A percentile compares a stretch with the other conserved stretches of the same genome.
phyloP scores from a whole-genome alignment of 345 rosid species.

The Isatis tinctoria region DNA sequence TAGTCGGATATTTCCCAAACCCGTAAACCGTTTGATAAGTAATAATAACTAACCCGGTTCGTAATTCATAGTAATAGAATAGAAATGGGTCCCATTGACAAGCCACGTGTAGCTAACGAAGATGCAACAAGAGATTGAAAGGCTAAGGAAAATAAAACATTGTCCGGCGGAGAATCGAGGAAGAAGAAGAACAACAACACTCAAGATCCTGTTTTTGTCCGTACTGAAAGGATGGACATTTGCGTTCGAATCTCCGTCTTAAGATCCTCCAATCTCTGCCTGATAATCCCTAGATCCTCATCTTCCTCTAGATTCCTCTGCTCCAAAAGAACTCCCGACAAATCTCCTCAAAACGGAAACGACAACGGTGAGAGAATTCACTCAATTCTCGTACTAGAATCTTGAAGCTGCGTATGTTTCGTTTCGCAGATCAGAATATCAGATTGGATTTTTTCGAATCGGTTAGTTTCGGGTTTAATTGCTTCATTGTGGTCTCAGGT shows the following conservation, averaged over 20 bases:
- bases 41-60: background rate
- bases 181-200: background rate
- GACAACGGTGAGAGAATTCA: conserved; percentile 22
- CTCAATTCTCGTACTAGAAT: background rate
- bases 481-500: conserved; percentile 34
- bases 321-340: conserved; percentile 35
- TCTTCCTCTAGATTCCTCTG: conserved; percentile 36
- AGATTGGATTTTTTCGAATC: background rate
- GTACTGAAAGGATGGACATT: conserved; percentile 17
- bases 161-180: conserved; percentile 32
- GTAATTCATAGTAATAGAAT: background rate
- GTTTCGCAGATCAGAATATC: too few species aligned
- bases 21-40: background rate
- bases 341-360: conserved; percentile 39
- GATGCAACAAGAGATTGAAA: conserved; percentile 13
- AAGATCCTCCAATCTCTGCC: background rate
- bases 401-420: background rate
- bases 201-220: conserved; percentile 16
- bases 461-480: background rate
- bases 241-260: background rate
- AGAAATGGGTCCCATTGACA: background rate
- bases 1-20: background rate
- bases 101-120: conserved; percentile 14
- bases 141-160: conserved; percentile 10
- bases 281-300: conserved; percentile 10